phyloP scores from a whole-genome alignment of 345 rosid species.

The Gossypium australe region DNA sequence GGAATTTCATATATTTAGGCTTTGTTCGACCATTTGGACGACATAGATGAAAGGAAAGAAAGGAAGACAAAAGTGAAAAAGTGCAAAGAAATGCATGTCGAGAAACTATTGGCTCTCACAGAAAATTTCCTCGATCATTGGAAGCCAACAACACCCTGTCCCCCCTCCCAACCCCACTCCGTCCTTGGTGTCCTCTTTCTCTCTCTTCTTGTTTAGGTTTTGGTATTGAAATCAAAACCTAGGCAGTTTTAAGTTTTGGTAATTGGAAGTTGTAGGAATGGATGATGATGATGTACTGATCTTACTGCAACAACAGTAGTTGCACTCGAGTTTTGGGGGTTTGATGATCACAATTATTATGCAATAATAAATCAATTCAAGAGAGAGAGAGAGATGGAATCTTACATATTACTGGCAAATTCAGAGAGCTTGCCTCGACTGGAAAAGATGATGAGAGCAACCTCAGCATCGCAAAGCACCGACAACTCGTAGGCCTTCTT shows the following conservation, averaged over 20 bases:
- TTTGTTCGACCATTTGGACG: not conserved
- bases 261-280: not conserved
- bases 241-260: not conserved
- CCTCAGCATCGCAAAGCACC: slow-evolving; percentile 37
- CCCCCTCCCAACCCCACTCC: not conserved
- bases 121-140: not conserved
- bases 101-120: not conserved
- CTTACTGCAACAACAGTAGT: not conserved
- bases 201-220: not conserved
- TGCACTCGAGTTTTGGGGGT: not conserved
- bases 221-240: not conserved
- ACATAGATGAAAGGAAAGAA: not conserved
- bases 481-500: slow-evolving; percentile 42
- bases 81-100: slow-evolving; percentile 9
- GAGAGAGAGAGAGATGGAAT: not conserved
- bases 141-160: not conserved
- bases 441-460: slow-evolving; percentile 40
- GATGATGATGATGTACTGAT: no score
- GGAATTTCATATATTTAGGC: not conserved
- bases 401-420: slow-evolving; percentile 31
- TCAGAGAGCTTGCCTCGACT: slow-evolving; percentile 32
- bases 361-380: not conserved
- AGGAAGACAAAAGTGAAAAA: not conserved
- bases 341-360: not conserved
- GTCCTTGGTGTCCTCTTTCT: not conserved